Conservation (phyloP, 331 rosid genomes). For the Acacia concinna region DNA sequence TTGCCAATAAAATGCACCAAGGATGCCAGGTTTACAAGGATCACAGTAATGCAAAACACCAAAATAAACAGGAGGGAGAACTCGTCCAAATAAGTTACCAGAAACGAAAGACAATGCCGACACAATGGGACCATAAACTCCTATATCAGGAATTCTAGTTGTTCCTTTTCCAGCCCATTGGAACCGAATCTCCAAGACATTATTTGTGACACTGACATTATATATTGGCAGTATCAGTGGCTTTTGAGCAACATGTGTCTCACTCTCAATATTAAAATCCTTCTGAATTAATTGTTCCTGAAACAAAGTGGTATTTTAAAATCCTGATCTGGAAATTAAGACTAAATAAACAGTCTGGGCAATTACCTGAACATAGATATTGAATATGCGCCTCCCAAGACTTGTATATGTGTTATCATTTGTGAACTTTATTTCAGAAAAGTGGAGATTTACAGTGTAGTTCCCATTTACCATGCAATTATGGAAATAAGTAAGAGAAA, state of each 20-base stretch:
- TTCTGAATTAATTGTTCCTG: conserved; percentile 51
- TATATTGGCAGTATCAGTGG: conserved; percentile 37
- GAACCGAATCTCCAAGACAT: conserved; percentile 59
- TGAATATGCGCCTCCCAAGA: conserved; percentile 63
- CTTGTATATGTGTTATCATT: conserved; percentile 46
- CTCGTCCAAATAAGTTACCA: conserved; percentile 37
- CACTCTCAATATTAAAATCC: conserved; percentile 59
- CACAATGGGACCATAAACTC: conserved; percentile 72
- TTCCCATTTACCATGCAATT: conserved; percentile 69
- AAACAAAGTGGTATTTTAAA: conserved; percentile 11
- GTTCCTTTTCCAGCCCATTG: conserved; percentile 70
- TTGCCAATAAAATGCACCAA: not conserved
- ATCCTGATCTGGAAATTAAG: conserved; percentile 28
- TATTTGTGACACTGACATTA: conserved; percentile 45
- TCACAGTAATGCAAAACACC: not conserved
- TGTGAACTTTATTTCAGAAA: conserved; percentile 65
- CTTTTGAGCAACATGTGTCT: conserved; percentile 43
- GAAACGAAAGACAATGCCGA: conserved; percentile 71
- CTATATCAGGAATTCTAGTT: conserved; percentile 60
- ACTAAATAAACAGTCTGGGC: conserved; percentile 1
- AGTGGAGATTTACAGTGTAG: conserved; percentile 61
- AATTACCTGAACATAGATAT: conserved; percentile 70
- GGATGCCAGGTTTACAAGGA: not conserved
- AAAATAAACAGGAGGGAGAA: not conserved
- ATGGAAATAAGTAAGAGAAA: conserved; percentile 69